Evolutionary conservation across 2,329 filamentous ascomycete species (phyloP).

Genomic region (Periglandula ipomoeae): DNA sequence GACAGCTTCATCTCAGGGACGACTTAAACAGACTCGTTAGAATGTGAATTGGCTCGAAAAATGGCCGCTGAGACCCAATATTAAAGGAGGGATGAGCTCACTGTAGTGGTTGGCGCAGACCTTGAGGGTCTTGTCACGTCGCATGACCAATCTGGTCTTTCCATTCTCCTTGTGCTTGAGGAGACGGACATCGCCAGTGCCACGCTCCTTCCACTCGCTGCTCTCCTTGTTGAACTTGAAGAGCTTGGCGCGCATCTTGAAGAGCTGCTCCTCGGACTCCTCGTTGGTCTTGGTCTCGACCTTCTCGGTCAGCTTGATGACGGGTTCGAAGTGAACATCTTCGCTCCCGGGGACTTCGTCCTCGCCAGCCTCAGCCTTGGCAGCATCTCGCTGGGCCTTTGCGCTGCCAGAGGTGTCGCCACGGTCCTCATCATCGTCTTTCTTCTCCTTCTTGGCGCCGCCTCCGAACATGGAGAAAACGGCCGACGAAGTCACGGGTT

Average conservation of each 20-base stretch:
- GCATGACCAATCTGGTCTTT: slow-evolving; percentile 97
- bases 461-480: slow-evolving; percentile 99
- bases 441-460: slow-evolving; percentile 94
- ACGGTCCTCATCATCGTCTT: slow-evolving; percentile 65
- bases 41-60: too few species aligned
- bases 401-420: slow-evolving; percentile 84
- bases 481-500: slow-evolving; percentile 45
- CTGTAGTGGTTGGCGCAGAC: slow-evolving; percentile 99
- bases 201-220: slow-evolving; percentile 98
- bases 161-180: slow-evolving; percentile 98
- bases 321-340: slow-evolving; percentile 94
- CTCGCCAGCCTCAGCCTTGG: slow-evolving; percentile 48
- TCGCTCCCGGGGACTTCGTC: slow-evolving; percentile 78
- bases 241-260: slow-evolving; percentile 99
- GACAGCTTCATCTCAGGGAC: slow-evolving; percentile 98
- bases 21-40: slow-evolving; percentile 42
- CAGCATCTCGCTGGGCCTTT: slow-evolving; percentile 64
- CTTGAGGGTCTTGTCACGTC: slow-evolving; percentile 98
- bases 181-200: slow-evolving; percentile 90
- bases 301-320: slow-evolving; percentile 92
- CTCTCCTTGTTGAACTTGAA: slow-evolving; percentile 93
- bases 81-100: slow-evolving; percentile 37
- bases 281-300: slow-evolving; percentile 97
- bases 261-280: slow-evolving; percentile 91
- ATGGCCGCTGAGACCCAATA: not conserved